phyloP scores from a whole-genome alignment of 305 asterid genomes.

The Plantago rigida region DNA sequence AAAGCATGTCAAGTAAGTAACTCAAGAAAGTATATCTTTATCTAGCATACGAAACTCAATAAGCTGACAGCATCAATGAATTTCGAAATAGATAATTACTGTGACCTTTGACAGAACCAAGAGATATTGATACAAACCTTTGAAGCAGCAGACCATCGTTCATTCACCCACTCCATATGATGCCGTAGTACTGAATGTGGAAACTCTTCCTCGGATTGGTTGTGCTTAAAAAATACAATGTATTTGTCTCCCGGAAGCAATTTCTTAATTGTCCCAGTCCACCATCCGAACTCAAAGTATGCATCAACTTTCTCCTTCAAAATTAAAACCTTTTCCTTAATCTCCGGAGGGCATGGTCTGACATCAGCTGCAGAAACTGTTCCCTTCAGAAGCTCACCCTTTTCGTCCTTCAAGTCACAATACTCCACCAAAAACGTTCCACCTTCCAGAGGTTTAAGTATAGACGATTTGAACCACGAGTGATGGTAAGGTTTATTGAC shows the following conservation, averaged over 20 bases:
- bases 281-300: conserved; percentile 55
- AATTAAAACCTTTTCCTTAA: conserved; percentile 38
- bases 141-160: conserved; percentile 61
- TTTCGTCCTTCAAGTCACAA: conserved; percentile 20
- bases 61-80: conserved; percentile 10
- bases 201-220: conserved; percentile 36
- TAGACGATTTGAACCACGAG: conserved; percentile 58
- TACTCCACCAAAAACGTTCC: conserved; percentile 43
- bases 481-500: conserved; percentile 31
- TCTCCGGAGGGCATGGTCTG: conserved; percentile 69
- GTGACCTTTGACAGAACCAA: not conserved
- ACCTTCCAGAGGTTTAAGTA: conserved; percentile 34
- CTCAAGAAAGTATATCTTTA: too few species aligned
- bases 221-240: conserved; percentile 40
- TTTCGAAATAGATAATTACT: too few species aligned
- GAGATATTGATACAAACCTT: conserved; percentile 40
- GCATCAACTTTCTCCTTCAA: conserved; percentile 75
- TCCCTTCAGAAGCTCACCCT: conserved; percentile 25
- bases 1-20: too few species aligned
- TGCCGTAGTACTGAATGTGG: conserved; percentile 48
- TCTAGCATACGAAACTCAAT: not conserved
- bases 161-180: conserved; percentile 73
- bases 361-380: conserved; percentile 40
- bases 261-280: conserved; percentile 53
- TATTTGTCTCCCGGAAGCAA: conserved; percentile 46